Evolutionary conservation across 2,329 filamentous ascomycete genomes (phyloP), one percentile per base, ranked within the genome.

Genomic region (Aspergillus calidoustus): DNA sequence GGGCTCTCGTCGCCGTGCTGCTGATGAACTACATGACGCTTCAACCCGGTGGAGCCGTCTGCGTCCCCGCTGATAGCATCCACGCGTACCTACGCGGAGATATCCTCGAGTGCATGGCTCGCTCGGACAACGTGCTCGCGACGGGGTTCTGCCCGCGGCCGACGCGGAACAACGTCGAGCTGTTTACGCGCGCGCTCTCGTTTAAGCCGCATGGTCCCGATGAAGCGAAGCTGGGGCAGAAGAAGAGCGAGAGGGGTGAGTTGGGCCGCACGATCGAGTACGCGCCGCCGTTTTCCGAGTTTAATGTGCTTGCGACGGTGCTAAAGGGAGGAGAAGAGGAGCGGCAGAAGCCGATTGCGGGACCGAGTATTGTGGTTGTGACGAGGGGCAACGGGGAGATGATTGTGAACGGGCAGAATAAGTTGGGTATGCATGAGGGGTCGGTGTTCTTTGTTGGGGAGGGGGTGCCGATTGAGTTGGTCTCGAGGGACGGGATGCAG

Each of bases 61-160:
- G 86, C 72, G 89, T 92, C 17, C 89, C 89, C 0, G 88, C 89
- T 0, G 89, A 92, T 66, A 89, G 88, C 4, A 90, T 91, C 57
- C 89, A 92, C 70, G 89, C 89, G 0, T 92, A 91, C 70, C 79
- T 92, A 0, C 83, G 84, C 4, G 90, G 90, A 3, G 87, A 92
- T 71, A 91, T 92, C 55, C 86, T 92, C 68, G 90, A 92, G 74
- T 92, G 89, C 76, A 92, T 92, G 90, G 90, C 90, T 1, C 84
- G 89, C 7, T 87, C 84, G 22, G 88, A 92, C 78, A 91, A 92
- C 61, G 89, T 93, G 2, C 80, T 93, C 54, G 91, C 91, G 74
- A 87, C 86, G 0, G 90, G 90, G 0, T 91, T 93, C 79, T 92
- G 89, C 67, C 89, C 90, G 0, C 81, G 81, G 1, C 84, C 86